Evolutionary conservation across 2,329 filamentous ascomycete species (phyloP), one percentile per base, ranked within the genome.

Genomic region (Diaporthe sp.): DNA sequence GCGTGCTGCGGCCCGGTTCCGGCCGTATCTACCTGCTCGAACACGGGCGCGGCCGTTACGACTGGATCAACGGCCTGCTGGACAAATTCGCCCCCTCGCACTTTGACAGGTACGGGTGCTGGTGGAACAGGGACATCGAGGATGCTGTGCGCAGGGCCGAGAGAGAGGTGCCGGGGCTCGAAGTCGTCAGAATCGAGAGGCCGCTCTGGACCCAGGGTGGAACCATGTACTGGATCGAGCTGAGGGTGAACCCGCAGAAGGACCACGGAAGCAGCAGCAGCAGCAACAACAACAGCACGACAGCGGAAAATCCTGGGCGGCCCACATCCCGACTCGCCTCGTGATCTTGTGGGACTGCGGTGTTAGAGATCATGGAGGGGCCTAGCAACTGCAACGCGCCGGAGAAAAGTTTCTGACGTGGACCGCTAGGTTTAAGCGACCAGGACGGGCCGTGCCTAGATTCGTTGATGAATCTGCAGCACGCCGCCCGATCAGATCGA

Each of bases 101-200:
- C 78, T 92, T 91, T 74, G 83, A 85, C 30, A 87, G 88, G 78
- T 92, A 90, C 79, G 91, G 91, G 3, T 93, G 91, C 83, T 92
- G 91, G 91, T 92, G 90, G 90, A 93, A 93, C 82, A 85, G 91
- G 70, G 91, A 92, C 79, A 88, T 93, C 75, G 87, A 88, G 78
- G 82, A 79, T 45, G 85, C 92, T 40, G 86, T 92, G 12, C 82
- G 85, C 71, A 85, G 87, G 75, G 90, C 89, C 40, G 83, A 83
- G 28, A 76, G 78, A 68, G 80, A 80, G 67, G 84, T 88, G 4
- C 89, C 88, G 0, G 89, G 90, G 2, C 82, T 93, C 67, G 88
- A 91, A 80, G 83, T 92, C 54, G 86, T 92, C 57, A 83, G 85
- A 76, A 80, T 92, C 30, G 83, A 88, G 77, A 85, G 88, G 68